Base-by-base conservation (phyloP, 2,329 filamentous ascomycete species). In the Claviceps pusilla region DNA sequence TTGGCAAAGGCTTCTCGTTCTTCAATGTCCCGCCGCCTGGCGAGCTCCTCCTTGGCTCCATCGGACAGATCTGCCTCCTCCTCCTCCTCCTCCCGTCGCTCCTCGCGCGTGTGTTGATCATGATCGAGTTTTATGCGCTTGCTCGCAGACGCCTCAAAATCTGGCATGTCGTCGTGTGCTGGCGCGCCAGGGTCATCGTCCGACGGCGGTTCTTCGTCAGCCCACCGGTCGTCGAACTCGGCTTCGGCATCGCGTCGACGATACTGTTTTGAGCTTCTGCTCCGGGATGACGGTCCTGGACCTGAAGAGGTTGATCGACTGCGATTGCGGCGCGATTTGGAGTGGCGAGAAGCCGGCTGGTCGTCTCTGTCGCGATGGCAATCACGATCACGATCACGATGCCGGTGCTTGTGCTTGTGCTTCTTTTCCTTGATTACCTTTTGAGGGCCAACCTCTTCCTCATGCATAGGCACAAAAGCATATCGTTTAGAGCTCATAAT, bases 1-100 rank as follows among this genome's bases (percentile, higher is more conserved):
- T 84, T 83, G n/a, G 87, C 80, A 59, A 94, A 90, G 19, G 86
- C 87, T 57, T 90, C 85, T 45, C 86, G 77, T 65, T 94, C 89
- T 58, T 79, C 80, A 24, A 84, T 76, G 65, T 94, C 88, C 55
- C 77, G 78, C 61, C 81, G 71, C 48, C 81, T 73, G 45, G 79
- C 79, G 41, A 73, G 68, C 60, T 86, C 81, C 52, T 75, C 73
- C 53, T 71, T 74, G 2, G 76, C 75, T 16, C 78, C 78, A 14
- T 86, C 82, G 24, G 83, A 83, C 28, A 84, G 64, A 28, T 54
- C 41, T 5, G 45, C 45, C 48, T 37, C 31, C 7, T 50, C 45
- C 24, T 37, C 31, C 7, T 50, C 45, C 24, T 19, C 19, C 19
- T 19, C 19, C 19, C 19, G 19, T 19, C 19, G 19, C 19, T 1